Evolutionary conservation across 306 rosid species (phyloP), one percentile per base, ranked within the genome.

Genomic region (Carpinus viminea): DNA sequence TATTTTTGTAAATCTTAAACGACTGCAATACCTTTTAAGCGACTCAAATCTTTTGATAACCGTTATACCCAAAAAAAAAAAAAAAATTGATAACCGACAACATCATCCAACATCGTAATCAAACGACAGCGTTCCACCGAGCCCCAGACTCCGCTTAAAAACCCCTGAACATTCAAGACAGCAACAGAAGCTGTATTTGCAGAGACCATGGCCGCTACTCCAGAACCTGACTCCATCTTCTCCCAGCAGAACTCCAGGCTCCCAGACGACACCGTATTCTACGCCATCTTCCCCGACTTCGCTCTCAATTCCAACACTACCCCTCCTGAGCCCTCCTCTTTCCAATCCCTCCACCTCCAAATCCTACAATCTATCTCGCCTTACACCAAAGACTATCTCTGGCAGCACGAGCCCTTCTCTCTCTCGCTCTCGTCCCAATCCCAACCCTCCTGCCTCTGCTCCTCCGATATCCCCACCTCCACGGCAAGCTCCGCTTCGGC

Each of bases 381-480:
- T 72, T 85, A 90, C 84, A 85, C 91, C 80, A 4, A 81, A 69
- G 85, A 77, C 83, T 92, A 95, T 85, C 72, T 95, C 5, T 95
- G 98, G 98, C 98, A 95, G 77, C 98, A 95, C 88, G 85, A 91
- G 11, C 93, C 97, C 59, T 92, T 92, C 84, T 12, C 85, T 5
- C 98, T 95, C 73, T 90, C 97, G 55, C 70, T 73, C 47, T 88
- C 97, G 41, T 50, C 86, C 53, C 15, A 85, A 47, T 85, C 90
- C 47, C 80, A 72, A 52, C 81, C 93, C 70, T 76, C 89, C 7
- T 91, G 97, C 72, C 76, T 73, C 57, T 91, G 97, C 87, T 81
- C 93, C 73, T 26, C 85, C 43, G 31, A 83, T 74, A 82, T 86
- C 56, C 93, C 31, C 97, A 93, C 83, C 96, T 93, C 83, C 98